These are phyloP conservation scores for Stephania cephalantha DNA, from an alignment of 164 flowering plant genomes.

Conservation along the genomic window DNA sequence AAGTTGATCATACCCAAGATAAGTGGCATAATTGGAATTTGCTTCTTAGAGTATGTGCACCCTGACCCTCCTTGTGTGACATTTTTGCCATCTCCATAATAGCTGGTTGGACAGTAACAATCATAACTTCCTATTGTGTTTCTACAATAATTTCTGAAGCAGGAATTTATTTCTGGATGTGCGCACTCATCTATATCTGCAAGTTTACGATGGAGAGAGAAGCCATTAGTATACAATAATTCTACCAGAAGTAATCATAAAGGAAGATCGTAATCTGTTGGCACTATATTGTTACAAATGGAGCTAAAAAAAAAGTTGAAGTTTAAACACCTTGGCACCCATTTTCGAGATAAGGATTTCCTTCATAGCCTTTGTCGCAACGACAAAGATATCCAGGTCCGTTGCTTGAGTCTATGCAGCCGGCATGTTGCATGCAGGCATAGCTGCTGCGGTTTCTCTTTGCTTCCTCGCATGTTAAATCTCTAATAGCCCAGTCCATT, in stretches of 20 bases:
- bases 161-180: not conserved
- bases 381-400: conserved; percentile 15
- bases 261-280: too few species aligned
- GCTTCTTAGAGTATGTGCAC: not conserved
- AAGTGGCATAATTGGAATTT: not conserved
- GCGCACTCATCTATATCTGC: not conserved
- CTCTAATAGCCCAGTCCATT: conserved; percentile 14
- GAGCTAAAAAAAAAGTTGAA: too few species aligned
- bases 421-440: conserved; percentile 8
- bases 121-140: not conserved
- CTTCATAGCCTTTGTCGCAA: conserved; percentile 12
- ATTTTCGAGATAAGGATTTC: conserved; percentile 19
- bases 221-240: not conserved
- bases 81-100: not conserved
- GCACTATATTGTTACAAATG: too few species aligned
- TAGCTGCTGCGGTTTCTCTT: not conserved
- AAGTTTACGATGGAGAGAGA: not conserved
- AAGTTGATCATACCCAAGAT: not conserved
- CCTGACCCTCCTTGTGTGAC: not conserved
- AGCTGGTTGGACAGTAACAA: not conserved
- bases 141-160: not conserved
- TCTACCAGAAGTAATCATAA: too few species aligned
- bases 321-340: conserved; percentile 20
- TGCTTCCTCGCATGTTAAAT: conserved; percentile 12
- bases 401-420: conserved; percentile 3